phyloP scores from a whole-genome alignment of 306 rosid genomes.

The Dryas drummondii region DNA sequence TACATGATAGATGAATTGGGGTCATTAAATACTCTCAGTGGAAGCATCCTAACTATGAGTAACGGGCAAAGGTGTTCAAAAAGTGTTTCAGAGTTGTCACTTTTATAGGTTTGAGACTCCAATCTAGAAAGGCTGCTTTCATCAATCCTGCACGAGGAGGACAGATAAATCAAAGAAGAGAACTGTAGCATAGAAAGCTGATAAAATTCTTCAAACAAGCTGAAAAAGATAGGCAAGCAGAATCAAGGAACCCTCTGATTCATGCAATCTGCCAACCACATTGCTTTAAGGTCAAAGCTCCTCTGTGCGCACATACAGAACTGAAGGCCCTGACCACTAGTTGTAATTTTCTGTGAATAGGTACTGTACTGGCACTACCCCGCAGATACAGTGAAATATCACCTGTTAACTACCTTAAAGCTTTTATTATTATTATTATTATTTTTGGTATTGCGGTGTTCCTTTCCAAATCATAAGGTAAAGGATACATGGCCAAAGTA shows the following conservation, averaged over 20 bases:
- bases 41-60: constrained; percentile 87
- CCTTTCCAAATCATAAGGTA: too few relatives aligned
- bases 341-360: background rate
- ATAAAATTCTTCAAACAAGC: constrained; percentile 14
- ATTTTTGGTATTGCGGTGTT: background rate
- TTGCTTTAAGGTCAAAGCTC: background rate
- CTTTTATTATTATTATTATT: too few relatives aligned
- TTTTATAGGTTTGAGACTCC: constrained; percentile 43
- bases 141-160: constrained; percentile 48
- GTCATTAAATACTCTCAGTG: constrained; percentile 70
- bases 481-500: too few relatives aligned
- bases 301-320: background rate
- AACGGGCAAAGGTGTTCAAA: constrained; percentile 90
- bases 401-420: too few relatives aligned
- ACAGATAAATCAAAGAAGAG: constrained; percentile 26
- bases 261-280: background rate
- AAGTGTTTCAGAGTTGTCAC: constrained; percentile 52
- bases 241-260: background rate
- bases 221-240: background rate
- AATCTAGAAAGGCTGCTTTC: constrained; percentile 50
- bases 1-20: constrained; percentile 61
- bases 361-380: background rate
- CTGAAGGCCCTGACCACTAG: background rate
- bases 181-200: constrained; percentile 12
- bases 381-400: too few relatives aligned